Evolutionary conservation across 768 basidiomycete genomes (phyloP).

Genomic region (Cystobasidium ongulense): DNA sequence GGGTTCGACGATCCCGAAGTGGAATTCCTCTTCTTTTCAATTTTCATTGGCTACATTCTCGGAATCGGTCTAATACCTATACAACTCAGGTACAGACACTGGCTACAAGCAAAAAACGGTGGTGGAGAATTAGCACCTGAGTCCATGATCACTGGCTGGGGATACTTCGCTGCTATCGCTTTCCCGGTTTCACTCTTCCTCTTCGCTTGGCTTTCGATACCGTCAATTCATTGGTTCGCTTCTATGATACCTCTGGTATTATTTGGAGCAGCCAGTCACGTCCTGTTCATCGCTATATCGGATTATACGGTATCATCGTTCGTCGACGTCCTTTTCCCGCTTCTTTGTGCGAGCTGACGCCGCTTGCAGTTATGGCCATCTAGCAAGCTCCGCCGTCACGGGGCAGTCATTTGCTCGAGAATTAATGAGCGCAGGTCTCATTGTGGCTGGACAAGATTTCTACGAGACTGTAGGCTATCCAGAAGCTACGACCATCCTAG

Average conservation of each 20-base stretch:
- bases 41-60: constrained; percentile 27
- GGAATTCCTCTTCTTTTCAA: constrained; percentile 30
- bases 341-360: neutral
- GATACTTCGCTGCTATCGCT: constrained; percentile 17
- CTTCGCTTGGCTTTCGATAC: constrained; percentile 32
- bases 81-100: neutral
- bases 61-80: constrained; percentile 7
- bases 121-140: constrained; percentile 25
- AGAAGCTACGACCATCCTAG: constrained; percentile 29
- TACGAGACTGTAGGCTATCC: constrained; percentile 20
- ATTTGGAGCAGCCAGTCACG: constrained; percentile 27
- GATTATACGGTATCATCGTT: constrained; percentile 14
- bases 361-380: neutral
- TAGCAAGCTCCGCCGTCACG: constrained; percentile 23
- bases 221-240: constrained; percentile 25
- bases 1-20: constrained; percentile 28
- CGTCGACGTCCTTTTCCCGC: neutral
- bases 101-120: neutral
- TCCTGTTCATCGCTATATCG: constrained; percentile 13
- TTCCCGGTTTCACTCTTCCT: constrained; percentile 27
- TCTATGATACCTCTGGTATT: constrained; percentile 13
- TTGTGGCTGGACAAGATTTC: constrained; percentile 28
- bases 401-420: constrained; percentile 33
- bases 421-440: constrained; percentile 5
- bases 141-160: constrained; percentile 27